Conservation (phyloP, 2,329 filamentous ascomycete species). For the Exserohilum rostratum region DNA sequence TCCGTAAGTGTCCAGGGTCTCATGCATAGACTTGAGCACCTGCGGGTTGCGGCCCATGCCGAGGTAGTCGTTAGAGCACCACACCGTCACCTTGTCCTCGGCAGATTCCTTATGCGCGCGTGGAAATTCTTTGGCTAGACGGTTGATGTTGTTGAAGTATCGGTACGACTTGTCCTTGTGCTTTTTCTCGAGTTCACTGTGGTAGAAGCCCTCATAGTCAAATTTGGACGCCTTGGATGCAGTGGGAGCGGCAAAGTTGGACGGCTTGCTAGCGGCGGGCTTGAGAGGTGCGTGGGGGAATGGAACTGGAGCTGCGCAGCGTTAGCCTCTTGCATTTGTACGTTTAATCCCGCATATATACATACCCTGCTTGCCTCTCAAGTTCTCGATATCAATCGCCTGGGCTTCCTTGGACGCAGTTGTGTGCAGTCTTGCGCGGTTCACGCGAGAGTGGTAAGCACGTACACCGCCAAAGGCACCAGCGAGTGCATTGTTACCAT, state of each 20-base stretch:
- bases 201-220: constrained; percentile 90
- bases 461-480: constrained; percentile 58
- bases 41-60: constrained; percentile 93
- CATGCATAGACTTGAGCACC: constrained; percentile 90
- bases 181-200: constrained; percentile 91
- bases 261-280: constrained; percentile 25
- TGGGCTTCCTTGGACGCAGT: constrained; percentile 78
- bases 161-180: constrained; percentile 99
- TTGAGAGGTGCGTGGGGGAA: constrained; percentile 40
- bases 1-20: constrained; percentile 92
- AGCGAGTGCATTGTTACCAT: constrained; percentile 53
- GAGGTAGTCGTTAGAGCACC: constrained; percentile 99
- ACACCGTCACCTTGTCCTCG: constrained; percentile 90
- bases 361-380: constrained; percentile 52
- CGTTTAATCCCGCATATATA: background rate
- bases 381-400: constrained; percentile 66
- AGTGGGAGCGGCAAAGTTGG: constrained; percentile 52
- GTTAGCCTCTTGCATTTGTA: constrained; percentile 18
- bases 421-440: constrained; percentile 81
- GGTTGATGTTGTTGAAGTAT: constrained; percentile 99
- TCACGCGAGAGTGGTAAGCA: constrained; percentile 57
- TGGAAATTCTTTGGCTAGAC: constrained; percentile 93
- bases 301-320: constrained; percentile 32
- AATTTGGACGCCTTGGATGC: constrained; percentile 66
- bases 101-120: constrained; percentile 86